Conservation (phyloP, 2,329 filamentous ascomycete species). For the Talaromyces pinophilus region DNA sequence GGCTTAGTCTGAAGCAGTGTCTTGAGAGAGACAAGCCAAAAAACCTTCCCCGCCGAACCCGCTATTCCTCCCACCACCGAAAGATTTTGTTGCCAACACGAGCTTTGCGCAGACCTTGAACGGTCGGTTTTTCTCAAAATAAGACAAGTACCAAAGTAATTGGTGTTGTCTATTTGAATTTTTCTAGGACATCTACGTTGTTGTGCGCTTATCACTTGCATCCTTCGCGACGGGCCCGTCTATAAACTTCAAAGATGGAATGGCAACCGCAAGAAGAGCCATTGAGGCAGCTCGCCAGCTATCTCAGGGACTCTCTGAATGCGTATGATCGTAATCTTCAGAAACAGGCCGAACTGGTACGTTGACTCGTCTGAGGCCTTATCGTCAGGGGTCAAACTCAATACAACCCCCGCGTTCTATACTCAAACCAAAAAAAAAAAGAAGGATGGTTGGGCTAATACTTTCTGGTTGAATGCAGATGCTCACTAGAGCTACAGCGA, state of each 20-base stretch:
- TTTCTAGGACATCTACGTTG: not conserved
- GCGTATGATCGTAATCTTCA: slow-evolving; percentile 76
- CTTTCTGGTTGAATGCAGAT: slow-evolving; percentile 62
- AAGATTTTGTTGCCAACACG: slow-evolving; percentile 12
- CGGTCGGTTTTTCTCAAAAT: not conserved
- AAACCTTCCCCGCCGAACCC: slow-evolving; percentile 20
- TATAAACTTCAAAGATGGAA: slow-evolving; percentile 61
- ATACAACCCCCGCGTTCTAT: not conserved
- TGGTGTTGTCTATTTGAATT: not conserved
- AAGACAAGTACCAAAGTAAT: not conserved
- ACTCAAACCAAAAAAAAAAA: not conserved
- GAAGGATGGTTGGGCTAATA: not conserved
- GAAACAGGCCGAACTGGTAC: slow-evolving; percentile 84
- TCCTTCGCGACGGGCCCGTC: slow-evolving; percentile 19
- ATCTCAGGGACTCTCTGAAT: slow-evolving; percentile 88
- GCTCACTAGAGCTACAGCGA: slow-evolving; percentile 83
- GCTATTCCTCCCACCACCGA: slow-evolving; percentile 19
- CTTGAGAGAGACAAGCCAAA: slow-evolving; percentile 12
- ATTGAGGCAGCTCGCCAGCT: slow-evolving; percentile 83
- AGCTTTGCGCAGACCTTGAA: slow-evolving; percentile 13
- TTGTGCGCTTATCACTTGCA: not conserved
- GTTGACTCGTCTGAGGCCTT: not conserved
- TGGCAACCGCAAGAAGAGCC: slow-evolving; percentile 91
- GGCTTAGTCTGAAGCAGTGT: not conserved
- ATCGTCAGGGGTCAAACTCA: not conserved